Evolutionary conservation across 2,329 filamentous ascomycete genomes (phyloP).

Genomic region (Cytospora piceicola): DNA sequence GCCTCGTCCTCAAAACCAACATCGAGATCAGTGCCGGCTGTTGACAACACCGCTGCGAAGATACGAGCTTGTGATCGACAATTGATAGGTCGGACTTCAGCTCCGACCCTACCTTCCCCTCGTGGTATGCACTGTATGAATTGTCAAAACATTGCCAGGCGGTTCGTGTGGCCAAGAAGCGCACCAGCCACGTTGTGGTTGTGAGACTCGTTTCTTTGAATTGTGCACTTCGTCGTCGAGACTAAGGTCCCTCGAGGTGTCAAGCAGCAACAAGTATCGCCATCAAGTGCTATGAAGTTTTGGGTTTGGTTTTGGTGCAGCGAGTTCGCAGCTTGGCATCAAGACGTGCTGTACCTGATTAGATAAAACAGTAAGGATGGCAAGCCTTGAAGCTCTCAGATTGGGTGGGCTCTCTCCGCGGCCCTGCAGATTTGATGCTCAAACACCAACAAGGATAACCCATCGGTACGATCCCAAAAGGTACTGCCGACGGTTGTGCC

Average conservation of each 20-base stretch:
- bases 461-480: slow-evolving; percentile 22
- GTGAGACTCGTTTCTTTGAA: slow-evolving; percentile 15
- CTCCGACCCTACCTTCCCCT: slow-evolving; percentile 8
- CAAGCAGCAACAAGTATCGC: slow-evolving; percentile 15
- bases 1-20: neutral
- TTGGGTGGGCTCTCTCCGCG: slow-evolving; percentile 19
- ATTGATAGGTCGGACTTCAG: slow-evolving; percentile 2
- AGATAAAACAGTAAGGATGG: slow-evolving; percentile 24
- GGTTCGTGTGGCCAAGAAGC: slow-evolving; percentile 14
- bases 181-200: slow-evolving; percentile 14
- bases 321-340: slow-evolving; percentile 18
- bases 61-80: slow-evolving; percentile 4
- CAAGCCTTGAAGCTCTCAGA: slow-evolving; percentile 2
- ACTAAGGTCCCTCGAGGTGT: slow-evolving; percentile 14
- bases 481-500: slow-evolving; percentile 32
- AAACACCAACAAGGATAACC: slow-evolving; percentile 1
- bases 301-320: slow-evolving; percentile 13
- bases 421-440: neutral
- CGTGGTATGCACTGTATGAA: neutral
- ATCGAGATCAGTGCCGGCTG: neutral
- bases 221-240: slow-evolving; percentile 6
- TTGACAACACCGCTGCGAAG: neutral
- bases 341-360: slow-evolving; percentile 21
- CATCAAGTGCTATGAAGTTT: slow-evolving; percentile 6
- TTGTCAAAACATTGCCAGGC: neutral